Evolutionary conservation across 176 grass and related monocot genomes (phyloP).

Genomic region (Juncus effusus): DNA sequence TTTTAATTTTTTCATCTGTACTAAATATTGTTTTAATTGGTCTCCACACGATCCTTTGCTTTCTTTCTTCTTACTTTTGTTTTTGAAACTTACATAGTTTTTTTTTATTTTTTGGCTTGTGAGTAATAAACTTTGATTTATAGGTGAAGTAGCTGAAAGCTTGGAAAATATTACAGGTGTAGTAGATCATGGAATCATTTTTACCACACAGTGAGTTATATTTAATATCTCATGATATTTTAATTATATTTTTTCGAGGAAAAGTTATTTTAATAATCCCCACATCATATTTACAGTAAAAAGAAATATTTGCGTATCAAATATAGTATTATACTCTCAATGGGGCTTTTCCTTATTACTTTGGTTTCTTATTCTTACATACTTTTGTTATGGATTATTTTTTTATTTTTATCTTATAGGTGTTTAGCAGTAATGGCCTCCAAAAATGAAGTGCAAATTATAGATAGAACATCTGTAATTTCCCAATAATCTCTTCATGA

Average conservation of each 20-base stretch:
- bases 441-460: conserved; percentile 54
- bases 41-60: too few relatives aligned
- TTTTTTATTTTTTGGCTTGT: too few relatives aligned
- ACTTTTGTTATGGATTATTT: too few relatives aligned
- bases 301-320: too few relatives aligned
- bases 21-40: too few relatives aligned
- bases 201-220: conserved; percentile 48
- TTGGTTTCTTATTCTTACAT: too few relatives aligned
- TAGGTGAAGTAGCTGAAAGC: conserved; percentile 75
- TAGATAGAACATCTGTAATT: conserved; percentile 53
- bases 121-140: not conserved
- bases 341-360: too few relatives aligned
- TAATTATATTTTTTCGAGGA: not conserved
- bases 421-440: conserved; percentile 55
- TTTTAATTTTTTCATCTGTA: too few relatives aligned
- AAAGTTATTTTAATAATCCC: not conserved
- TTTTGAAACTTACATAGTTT: too few relatives aligned
- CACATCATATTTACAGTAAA: too few relatives aligned
- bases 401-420: conserved; percentile 32
- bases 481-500: not conserved
- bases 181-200: conserved; percentile 83
- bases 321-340: too few relatives aligned
- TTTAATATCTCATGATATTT: not conserved
- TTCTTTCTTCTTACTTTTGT: too few relatives aligned
- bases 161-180: conserved; percentile 53